phyloP scores from a whole-genome alignment of 2,329 filamentous ascomycete species.

The Aspergillus tubingensis region DNA sequence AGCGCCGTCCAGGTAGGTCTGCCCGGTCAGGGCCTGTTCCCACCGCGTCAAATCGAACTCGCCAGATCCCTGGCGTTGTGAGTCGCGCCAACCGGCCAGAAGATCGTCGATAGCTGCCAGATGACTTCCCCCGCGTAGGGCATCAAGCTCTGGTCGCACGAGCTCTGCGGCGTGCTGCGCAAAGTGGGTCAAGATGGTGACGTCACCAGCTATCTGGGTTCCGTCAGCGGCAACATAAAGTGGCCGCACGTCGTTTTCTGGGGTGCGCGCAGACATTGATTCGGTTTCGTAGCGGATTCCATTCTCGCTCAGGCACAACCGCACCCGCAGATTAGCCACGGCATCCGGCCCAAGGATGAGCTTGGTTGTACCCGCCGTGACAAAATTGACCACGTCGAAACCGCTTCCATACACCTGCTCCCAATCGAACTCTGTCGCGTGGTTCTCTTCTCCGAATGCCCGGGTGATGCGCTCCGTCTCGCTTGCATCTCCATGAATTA shows the following conservation, averaged over 20 bases:
- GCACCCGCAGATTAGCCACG: conserved; percentile 41
- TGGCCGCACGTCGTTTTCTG: conserved; percentile 16
- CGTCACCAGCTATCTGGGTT: conserved; percentile 30
- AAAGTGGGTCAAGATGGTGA: conserved; percentile 37
- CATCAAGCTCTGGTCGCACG: conserved; percentile 29
- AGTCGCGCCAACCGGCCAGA: conserved; percentile 32
- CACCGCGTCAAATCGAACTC: conserved; percentile 25
- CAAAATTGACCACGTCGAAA: conserved; percentile 70
- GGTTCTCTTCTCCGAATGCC: conserved; percentile 86
- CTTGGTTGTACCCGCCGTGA: conserved; percentile 36
- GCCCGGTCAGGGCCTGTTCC: conserved; percentile 34
- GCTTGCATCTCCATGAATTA: conserved; percentile 69
- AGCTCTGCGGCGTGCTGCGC: conserved; percentile 23
- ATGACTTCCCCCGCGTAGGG: conserved; percentile 30
- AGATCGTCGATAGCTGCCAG: conserved; percentile 34
- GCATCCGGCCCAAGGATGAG: conserved; percentile 36
- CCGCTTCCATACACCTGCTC: conserved; percentile 71
- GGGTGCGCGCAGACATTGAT: background rate
- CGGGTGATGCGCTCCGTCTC: conserved; percentile 67
- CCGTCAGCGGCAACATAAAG: conserved; percentile 35
- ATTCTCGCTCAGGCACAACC: conserved; percentile 42
- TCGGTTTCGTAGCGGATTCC: conserved; percentile 38
- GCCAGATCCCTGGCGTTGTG: conserved; percentile 13
- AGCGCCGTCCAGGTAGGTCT: conserved; percentile 39
- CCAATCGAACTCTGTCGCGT: conserved; percentile 71